phyloP scores from a whole-genome alignment of 2,329 filamentous ascomycete species.

The Kalaharituber pfeilii region DNA sequence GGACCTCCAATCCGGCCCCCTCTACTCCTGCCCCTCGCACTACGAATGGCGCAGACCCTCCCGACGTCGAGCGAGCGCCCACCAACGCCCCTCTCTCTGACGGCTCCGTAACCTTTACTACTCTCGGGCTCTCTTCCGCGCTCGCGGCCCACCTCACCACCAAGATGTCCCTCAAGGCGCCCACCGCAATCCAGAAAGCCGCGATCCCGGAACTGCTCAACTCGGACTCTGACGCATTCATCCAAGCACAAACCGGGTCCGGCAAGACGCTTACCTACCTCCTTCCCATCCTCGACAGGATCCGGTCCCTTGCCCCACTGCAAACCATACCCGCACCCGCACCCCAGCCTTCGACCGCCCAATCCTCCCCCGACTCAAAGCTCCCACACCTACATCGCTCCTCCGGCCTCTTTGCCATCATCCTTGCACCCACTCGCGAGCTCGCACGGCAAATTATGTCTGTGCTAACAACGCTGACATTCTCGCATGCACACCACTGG shows the following conservation, averaged over 20 bases:
- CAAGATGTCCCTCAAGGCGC: constrained; percentile 76
- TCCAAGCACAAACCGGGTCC: constrained; percentile 92
- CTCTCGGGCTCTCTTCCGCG: constrained; percentile 61
- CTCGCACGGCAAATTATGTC: constrained; percentile 82
- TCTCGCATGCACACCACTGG: constrained; percentile 62
- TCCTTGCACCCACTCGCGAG: constrained; percentile 87
- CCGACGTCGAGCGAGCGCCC: constrained; percentile 41
- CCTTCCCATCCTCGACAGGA: constrained; percentile 73
- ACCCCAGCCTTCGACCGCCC: constrained; percentile 31
- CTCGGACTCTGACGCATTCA: constrained; percentile 75
- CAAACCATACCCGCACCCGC: no score
- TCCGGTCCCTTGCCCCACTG: constrained; percentile 56
- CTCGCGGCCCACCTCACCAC: constrained; percentile 66
- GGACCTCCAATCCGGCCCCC: constrained; percentile 69
- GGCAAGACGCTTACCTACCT: constrained; percentile 97
- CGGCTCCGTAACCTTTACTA: constrained; percentile 71
- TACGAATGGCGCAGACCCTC: constrained; percentile 28
- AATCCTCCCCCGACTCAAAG: constrained; percentile 26
- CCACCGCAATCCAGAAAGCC: constrained; percentile 86
- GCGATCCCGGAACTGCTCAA: constrained; percentile 65
- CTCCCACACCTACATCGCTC: constrained; percentile 71
- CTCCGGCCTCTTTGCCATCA: constrained; percentile 79
- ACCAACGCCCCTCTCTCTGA: constrained; percentile 81
- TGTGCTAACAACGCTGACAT: constrained; percentile 67
- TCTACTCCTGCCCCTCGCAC: constrained; percentile 32